A percentile compares a stretch with the other conserved stretches of the same genome.
These are phyloP conservation scores for Lactarius vividus DNA, from an alignment of 768 basidiomycete genomes.

Conservation along the genomic window DNA sequence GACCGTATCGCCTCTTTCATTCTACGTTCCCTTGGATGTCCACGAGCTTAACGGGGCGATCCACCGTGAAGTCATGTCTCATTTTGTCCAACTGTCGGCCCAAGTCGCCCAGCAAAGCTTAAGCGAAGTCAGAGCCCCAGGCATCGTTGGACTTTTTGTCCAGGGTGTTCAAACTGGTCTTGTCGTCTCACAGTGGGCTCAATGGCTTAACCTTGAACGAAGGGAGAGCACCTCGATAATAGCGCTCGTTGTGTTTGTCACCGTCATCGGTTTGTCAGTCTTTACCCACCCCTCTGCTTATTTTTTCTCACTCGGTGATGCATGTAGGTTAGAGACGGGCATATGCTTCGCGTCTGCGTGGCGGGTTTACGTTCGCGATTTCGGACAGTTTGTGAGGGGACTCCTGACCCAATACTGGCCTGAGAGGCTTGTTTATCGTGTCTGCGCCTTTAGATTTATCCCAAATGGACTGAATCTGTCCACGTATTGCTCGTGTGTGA, in stretches of 20 bases:
- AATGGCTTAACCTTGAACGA: constrained; percentile 12
- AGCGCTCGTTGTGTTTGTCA: constrained; percentile 12
- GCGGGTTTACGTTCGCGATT: constrained; percentile 11
- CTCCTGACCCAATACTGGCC: not conserved
- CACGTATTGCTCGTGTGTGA: constrained; percentile 16
- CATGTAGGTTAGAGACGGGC: constrained; percentile 10
- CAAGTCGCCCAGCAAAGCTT: not conserved
- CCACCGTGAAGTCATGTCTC: constrained; percentile 1
- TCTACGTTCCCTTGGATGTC: constrained; percentile 1
- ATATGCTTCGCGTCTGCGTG: constrained; percentile 15
- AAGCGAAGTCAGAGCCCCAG: constrained; percentile 5
- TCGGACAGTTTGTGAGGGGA: constrained; percentile 7
- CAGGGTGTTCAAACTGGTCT: constrained; percentile 21
- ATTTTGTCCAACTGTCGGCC: not conserved
- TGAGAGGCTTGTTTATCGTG: not conserved
- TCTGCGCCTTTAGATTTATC: not conserved
- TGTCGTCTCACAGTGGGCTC: constrained; percentile 17
- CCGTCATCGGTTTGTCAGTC: constrained; percentile 17
- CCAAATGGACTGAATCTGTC: constrained; percentile 11
- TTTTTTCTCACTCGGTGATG: not conserved
- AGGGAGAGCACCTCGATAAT: not conserved
- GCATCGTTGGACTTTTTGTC: constrained; percentile 17
- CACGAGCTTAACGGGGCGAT: not conserved
- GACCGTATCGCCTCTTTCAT: not conserved
- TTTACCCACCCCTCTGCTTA: not conserved